Percentiles rank a stretch among this genome's conserved stretches.
phyloP scores from a whole-genome alignment of 2,329 filamentous ascomycete genomes.

The Aspergillus sp. region DNA sequence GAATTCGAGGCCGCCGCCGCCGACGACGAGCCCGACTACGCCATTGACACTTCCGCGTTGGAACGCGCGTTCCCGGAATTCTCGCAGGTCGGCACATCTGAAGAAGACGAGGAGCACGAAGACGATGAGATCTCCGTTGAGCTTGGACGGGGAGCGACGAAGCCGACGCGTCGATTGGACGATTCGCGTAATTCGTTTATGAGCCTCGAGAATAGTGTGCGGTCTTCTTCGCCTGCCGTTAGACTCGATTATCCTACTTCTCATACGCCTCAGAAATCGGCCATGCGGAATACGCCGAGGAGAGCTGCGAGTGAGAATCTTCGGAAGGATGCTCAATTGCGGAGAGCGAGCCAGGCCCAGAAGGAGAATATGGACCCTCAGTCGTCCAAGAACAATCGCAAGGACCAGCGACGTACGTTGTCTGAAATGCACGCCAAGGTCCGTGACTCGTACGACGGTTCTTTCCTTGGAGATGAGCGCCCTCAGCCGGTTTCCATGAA shows the following conservation, averaged over 20 bases:
- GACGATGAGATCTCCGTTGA: slow-evolving; percentile 52
- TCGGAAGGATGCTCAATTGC: slow-evolving; percentile 37
- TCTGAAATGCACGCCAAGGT: slow-evolving; percentile 54
- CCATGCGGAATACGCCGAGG: slow-evolving; percentile 22
- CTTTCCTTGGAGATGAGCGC: slow-evolving; percentile 47
- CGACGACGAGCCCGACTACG: slow-evolving; percentile 37
- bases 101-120: slow-evolving; percentile 25
- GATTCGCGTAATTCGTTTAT: slow-evolving; percentile 49
- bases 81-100: slow-evolving; percentile 37
- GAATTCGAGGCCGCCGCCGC: slow-evolving; percentile 3
- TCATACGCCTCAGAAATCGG: slow-evolving; percentile 31
- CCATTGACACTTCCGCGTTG: slow-evolving; percentile 43
- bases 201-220: slow-evolving; percentile 42
- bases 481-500: slow-evolving; percentile 39
- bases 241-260: slow-evolving; percentile 32
- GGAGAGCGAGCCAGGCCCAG: slow-evolving; percentile 35
- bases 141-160: slow-evolving; percentile 49
- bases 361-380: slow-evolving; percentile 38
- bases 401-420: slow-evolving; percentile 43
- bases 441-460: slow-evolving; percentile 49
- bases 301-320: slow-evolving; percentile 31
- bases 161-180: slow-evolving; percentile 31
- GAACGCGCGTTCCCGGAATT: slow-evolving; percentile 46
- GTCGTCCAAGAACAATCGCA: slow-evolving; percentile 29
- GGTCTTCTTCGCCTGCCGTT: slow-evolving; percentile 37